phyloP scores from a whole-genome alignment of 2,329 filamentous ascomycete genomes.

The Cordyceps farinosa region DNA sequence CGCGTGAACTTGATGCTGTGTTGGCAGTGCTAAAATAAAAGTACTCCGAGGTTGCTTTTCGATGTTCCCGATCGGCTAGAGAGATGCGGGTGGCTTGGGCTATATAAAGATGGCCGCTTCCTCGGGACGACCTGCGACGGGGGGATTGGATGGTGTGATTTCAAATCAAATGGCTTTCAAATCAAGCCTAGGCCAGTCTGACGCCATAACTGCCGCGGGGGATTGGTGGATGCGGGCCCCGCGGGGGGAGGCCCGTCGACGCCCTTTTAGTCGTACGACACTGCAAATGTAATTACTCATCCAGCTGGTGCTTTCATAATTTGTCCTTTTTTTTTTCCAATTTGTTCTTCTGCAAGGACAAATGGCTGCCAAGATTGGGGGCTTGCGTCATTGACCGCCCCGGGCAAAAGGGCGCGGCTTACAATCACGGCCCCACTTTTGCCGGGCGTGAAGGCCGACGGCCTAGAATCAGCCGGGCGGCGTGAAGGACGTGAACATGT shows the following conservation, averaged over 20 bases:
- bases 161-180: slow-evolving; percentile 15
- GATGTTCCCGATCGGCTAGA: neutral
- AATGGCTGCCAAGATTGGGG: neutral
- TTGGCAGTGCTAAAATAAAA: too few species aligned
- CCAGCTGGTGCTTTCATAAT: slow-evolving; percentile 7
- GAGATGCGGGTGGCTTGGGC: neutral
- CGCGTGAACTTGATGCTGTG: too few species aligned
- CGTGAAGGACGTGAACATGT: neutral
- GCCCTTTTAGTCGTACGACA: too few species aligned
- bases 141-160: slow-evolving; percentile 8
- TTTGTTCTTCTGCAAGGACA: too few species aligned
- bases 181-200: slow-evolving; percentile 1
- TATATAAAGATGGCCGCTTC: neutral
- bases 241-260: neutral
- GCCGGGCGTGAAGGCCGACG: neutral
- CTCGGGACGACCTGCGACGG: neutral
- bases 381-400: neutral
- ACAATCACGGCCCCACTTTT: slow-evolving; percentile 4
- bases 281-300: slow-evolving; percentile 3
- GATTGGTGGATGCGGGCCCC: neutral
- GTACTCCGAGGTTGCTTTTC: neutral
- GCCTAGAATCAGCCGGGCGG: neutral
- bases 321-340: neutral
- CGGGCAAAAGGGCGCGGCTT: neutral
- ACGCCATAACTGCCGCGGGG: slow-evolving; percentile 10